Evolutionary conservation across 345 rosid genomes (phyloP).

Genomic region (Arabidopsis arenosa): DNA sequence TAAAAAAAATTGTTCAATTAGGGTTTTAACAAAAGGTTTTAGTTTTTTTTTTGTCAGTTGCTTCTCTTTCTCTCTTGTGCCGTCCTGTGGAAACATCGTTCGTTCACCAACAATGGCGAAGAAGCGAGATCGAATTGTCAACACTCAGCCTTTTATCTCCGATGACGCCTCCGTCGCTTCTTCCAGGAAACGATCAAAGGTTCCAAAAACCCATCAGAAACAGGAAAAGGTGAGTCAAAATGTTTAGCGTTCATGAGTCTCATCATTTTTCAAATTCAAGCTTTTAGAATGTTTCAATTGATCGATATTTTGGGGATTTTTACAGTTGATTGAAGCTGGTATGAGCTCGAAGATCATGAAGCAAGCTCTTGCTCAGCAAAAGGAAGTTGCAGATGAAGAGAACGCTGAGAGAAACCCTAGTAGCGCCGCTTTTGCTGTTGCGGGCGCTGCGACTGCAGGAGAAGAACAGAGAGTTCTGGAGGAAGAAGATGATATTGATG

Average conservation of each 20-base stretch:
- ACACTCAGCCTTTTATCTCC: constrained; percentile 67
- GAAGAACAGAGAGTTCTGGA: constrained; percentile 46
- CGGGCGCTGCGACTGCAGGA: constrained; percentile 47
- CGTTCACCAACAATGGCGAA: constrained; percentile 45
- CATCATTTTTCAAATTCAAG: not conserved
- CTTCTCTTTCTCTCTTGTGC: constrained; percentile 28
- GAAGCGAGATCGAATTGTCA: constrained; percentile 68
- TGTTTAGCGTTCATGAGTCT: not conserved
- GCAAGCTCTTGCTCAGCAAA: constrained; percentile 82
- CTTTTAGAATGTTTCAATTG: not conserved
- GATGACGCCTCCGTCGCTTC: constrained; percentile 58
- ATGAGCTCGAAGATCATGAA: constrained; percentile 86
- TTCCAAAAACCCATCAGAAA: constrained; percentile 67
- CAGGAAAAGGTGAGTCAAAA: constrained; percentile 52
- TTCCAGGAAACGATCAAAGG: constrained; percentile 66
- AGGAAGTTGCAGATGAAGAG: constrained; percentile 74
- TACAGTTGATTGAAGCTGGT: constrained; percentile 66
- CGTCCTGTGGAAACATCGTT: not conserved
- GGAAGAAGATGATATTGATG: constrained; percentile 71
- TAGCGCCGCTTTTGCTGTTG: constrained; percentile 43
- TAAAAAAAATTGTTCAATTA: not conserved
- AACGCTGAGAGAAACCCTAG: constrained; percentile 49
- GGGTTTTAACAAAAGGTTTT: constrained; percentile 34
- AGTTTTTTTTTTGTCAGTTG: not conserved
- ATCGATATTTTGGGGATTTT: not conserved